Evolutionary conservation across 2,329 filamentous ascomycete species (phyloP).

Genomic region (Trichoderma gracile): DNA sequence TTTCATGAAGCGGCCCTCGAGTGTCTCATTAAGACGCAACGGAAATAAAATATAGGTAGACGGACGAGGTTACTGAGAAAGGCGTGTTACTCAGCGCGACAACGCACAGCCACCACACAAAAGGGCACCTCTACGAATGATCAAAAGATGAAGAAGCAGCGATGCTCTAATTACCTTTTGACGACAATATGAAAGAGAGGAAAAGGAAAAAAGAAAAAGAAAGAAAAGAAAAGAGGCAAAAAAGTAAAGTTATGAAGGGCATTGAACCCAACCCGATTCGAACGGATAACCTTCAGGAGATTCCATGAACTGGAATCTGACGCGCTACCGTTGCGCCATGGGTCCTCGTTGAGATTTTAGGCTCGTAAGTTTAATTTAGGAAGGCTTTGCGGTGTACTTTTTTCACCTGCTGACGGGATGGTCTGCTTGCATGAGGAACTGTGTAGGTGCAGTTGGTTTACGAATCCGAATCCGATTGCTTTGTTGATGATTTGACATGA

Average conservation of each 20-base stretch:
- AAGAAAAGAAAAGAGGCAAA: not conserved
- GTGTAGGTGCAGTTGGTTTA: too few species aligned
- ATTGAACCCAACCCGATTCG: slow-evolving; percentile 23
- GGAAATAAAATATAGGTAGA: too few species aligned
- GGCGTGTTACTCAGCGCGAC: too few species aligned
- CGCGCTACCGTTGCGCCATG: slow-evolving; percentile 22
- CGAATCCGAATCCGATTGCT: too few species aligned
- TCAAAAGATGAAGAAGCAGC: too few species aligned
- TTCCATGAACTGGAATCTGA: slow-evolving; percentile 19
- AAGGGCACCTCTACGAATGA: too few species aligned
- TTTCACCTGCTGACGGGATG: too few species aligned
- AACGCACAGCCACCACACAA: too few species aligned
- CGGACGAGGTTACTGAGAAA: too few species aligned
- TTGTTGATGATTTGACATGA: too few species aligned
- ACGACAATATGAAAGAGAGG: not conserved
- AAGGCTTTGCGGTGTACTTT: not conserved
- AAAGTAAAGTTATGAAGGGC: slow-evolving; percentile 14
- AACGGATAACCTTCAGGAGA: slow-evolving; percentile 23
- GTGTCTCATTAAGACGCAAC: too few species aligned
- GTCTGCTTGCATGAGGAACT: not conserved
- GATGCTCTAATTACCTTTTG: not conserved
- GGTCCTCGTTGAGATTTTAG: not conserved
- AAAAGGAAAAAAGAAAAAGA: slow-evolving; percentile 38
- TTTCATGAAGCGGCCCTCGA: not conserved
- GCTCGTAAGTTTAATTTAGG: not conserved